Conservation (phyloP, 306 rosid species). For the Senna siamea region DNA sequence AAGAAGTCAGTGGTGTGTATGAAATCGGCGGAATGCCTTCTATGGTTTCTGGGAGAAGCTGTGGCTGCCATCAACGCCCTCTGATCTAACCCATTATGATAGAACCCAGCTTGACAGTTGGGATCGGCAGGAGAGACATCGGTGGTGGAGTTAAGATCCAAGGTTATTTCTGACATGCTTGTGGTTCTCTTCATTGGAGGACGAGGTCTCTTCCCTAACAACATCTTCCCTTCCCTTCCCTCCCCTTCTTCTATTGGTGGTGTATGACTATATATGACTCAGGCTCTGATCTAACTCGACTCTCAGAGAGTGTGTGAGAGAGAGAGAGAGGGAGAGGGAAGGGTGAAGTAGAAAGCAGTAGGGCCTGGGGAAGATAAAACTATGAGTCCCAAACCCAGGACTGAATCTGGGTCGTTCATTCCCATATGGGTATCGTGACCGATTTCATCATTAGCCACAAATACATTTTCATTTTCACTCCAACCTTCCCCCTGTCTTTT, state of each 20-base stretch:
- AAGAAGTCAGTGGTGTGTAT: conserved; percentile 60
- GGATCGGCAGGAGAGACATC: too few species aligned
- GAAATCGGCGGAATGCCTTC: conserved; percentile 52
- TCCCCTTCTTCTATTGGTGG: too few species aligned
- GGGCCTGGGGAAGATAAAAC: conserved; percentile 55
- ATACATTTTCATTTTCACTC: not conserved
- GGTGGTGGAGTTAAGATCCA: conserved; percentile 57
- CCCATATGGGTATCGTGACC: not conserved
- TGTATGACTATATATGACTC: too few species aligned
- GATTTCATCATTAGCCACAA: conserved; percentile 33
- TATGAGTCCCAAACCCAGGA: conserved; percentile 61
- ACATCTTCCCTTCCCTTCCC: conserved; percentile 45
- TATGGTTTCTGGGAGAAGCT: conserved; percentile 54
- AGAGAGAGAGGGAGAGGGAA: conserved; percentile 9
- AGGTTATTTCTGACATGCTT: conserved; percentile 79
- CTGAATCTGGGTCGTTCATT: conserved; percentile 61
- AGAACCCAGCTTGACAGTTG: too few species aligned
- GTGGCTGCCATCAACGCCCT: conserved; percentile 36
- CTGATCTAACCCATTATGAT: conserved; percentile 50
- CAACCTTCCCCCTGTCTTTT: conserved; percentile 37
- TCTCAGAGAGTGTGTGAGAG: too few species aligned
- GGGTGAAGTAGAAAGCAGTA: conserved; percentile 36
- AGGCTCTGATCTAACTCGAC: not conserved
- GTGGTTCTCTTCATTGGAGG: conserved; percentile 83
- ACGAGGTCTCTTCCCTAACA: conserved; percentile 84